Conservation (phyloP, 73 alveolate genomes). For the Strombidium stylifer region DNA sequence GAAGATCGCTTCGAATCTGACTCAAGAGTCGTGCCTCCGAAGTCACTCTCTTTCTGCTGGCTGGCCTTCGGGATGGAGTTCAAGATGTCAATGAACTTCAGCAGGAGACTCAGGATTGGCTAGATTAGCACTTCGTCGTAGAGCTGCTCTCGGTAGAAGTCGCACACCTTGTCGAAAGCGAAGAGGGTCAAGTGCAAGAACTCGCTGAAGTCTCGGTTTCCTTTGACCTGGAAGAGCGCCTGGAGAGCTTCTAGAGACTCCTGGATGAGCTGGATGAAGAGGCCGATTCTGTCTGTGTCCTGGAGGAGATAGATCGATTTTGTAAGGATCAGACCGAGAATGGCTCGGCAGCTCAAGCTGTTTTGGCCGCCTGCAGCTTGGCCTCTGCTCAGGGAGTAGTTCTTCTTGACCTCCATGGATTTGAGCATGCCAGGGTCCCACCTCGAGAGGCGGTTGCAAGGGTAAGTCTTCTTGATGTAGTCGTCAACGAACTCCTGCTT, state of each 20-base stretch:
- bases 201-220: conserved; percentile 14
- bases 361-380: background rate
- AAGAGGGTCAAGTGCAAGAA: conserved; percentile 24
- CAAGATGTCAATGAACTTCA: background rate
- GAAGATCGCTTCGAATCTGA: no score
- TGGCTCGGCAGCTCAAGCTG: conserved; percentile 24
- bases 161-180: conserved; percentile 46
- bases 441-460: conserved; percentile 29
- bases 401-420: no score
- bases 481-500: no score
- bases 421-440: conserved; percentile 2
- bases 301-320: conserved; percentile 6
- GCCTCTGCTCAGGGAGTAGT: background rate
- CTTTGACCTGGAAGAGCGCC: background rate
- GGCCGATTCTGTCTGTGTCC: conserved; percentile 38
- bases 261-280: conserved; percentile 12
- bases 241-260: conserved; percentile 8
- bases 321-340: conserved; percentile 12
- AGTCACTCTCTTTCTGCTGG: no score
- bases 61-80: background rate
- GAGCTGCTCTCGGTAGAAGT: conserved; percentile 19
- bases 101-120: background rate
- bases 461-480: conserved; percentile 7
- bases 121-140: conserved; percentile 2
- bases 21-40: no score